Evolutionary conservation across 495 filamentous ascomycete species (phyloP), one percentile per base, ranked within the genome.

Genomic region (Talaromyces thailandensis): DNA sequence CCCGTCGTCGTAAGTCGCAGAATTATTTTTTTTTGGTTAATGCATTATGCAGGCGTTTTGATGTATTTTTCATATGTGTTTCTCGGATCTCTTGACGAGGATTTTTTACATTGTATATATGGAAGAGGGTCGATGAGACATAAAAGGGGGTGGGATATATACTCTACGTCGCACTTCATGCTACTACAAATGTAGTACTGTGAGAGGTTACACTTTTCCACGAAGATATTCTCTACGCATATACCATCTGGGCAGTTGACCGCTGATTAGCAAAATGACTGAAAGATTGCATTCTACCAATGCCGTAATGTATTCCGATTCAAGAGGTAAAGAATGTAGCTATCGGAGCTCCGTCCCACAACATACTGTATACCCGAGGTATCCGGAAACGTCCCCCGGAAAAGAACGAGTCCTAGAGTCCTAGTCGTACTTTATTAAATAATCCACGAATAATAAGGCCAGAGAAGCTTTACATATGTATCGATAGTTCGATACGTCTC

Each of bases 341-440:
- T n/a, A n/a, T 37, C 32, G 32, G 50, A 26, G 21, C 25, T 26
- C n/a, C 25, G 18, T 4, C 21, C 50, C 18, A 53, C n/a, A 28
- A 18, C 24, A 57, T 31, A 28, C 26, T 32, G 55, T 57, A 57
- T 57, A 57, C 55, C 55, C 55, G 55, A 57, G 55, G 55, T 57
- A 57, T 57, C 32, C 55, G 55, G 55, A 32, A 57, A 28, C 8
- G 16, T 4, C 32, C 32, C 11, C 32, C 32, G 32, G 32, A 37
- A 37, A 37, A 14, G 32, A 37, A 12, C 32, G 12, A 3, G 32
- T 12, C 32, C 32, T 37, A 37, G n/a, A n/a, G n/a, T n/a, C 6
- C 28, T 29, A 29, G 6, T 31, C 32, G 11, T 11, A 37, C 32
- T 14, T 9, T 37, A 37, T 37, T 12, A 3, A 37, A 37, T 14